A percentile compares a stretch with the other conserved stretches of the same genome.
phyloP scores from a whole-genome alignment of 352 stramenopile species.

The Elongisporangium undulatum region DNA sequence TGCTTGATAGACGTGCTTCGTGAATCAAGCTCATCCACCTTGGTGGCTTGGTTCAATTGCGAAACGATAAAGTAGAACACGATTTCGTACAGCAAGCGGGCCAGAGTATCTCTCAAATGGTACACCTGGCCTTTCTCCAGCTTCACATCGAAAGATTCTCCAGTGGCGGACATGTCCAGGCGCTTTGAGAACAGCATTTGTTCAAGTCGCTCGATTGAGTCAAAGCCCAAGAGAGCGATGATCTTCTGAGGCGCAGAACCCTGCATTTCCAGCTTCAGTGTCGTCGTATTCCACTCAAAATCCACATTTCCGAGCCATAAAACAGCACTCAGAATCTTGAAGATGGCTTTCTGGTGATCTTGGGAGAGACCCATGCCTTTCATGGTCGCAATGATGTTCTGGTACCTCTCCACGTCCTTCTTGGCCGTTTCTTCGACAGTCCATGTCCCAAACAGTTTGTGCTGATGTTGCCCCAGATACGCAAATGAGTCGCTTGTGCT shows the following conservation, averaged over 20 bases:
- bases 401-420: conserved; percentile 61
- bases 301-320: conserved; percentile 71
- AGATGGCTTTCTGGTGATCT: conserved; percentile 43
- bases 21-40: conserved; percentile 7
- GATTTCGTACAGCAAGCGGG: conserved; percentile 51
- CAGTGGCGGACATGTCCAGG: conserved; percentile 37
- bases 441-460: conserved; percentile 21
- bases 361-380: conserved; percentile 31
- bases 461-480: conserved; percentile 39
- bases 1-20: neutral
- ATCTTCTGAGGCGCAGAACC: conserved; percentile 15
- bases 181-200: conserved; percentile 45
- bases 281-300: conserved; percentile 21
- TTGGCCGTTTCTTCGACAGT: conserved; percentile 31
- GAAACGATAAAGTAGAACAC: conserved; percentile 41
- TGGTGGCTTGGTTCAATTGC: conserved; percentile 43
- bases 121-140: conserved; percentile 41
- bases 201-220: conserved; percentile 19
- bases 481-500: conserved; percentile 33
- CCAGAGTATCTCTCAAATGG: conserved; percentile 49
- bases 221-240: conserved; percentile 28
- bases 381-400: conserved; percentile 48
- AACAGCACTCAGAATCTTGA: conserved; percentile 58
- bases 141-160: conserved; percentile 47
- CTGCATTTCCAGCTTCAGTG: neutral